Base-by-base conservation (phyloP, 2,329 filamentous ascomycete species). In the Westerdykella ornata region DNA sequence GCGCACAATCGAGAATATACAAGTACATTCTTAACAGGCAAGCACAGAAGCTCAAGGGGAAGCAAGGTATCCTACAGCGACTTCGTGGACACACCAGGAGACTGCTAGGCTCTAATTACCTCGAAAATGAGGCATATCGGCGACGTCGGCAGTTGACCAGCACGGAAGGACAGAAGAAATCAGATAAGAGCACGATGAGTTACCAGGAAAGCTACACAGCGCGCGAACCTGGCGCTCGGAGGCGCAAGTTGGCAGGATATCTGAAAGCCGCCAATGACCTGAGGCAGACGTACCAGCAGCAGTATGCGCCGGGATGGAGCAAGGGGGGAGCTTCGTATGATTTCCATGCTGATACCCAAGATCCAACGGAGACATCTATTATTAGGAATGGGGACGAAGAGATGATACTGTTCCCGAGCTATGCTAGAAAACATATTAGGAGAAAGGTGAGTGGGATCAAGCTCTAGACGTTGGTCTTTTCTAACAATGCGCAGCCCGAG, bases 341-440 rank as follows among this genome's bases (percentile, higher is more conserved):
- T 57, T 68, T 64, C 44, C 61, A 63, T 17, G 63, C 65, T 31
- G 63, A 70, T 18, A 33, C 8, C 30, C 16, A 14, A 15, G 30
- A 33, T 15, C 30, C 30, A 13, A 84, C 86, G 20, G 84, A 95
- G 52, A 84, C 87, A 14, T 79, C 84, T n/a, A 85, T 95, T 45
- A 78, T 84, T 13, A 77, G 81, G 9, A 82, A 81, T 46, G 89
- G 87, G 11, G 79, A 88, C 45, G 88, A 96, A 63, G 87, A 97
- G 68, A 87, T 98, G 81, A 80, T 98, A 8, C 64, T 98, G 17
- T 98, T 98, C 53, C 92, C 92, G 0, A 96, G 88, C 39, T 98
- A 98, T 62, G 88, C 87, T 7, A 81, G 89, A 59, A 75, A 75
- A 46, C 84, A 94, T 62, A 65, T 77, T 26, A 82, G 71, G 51